phyloP scores from a whole-genome alignment of 2,329 filamentous ascomycete species.

The Trichoderma simmonsii region DNA sequence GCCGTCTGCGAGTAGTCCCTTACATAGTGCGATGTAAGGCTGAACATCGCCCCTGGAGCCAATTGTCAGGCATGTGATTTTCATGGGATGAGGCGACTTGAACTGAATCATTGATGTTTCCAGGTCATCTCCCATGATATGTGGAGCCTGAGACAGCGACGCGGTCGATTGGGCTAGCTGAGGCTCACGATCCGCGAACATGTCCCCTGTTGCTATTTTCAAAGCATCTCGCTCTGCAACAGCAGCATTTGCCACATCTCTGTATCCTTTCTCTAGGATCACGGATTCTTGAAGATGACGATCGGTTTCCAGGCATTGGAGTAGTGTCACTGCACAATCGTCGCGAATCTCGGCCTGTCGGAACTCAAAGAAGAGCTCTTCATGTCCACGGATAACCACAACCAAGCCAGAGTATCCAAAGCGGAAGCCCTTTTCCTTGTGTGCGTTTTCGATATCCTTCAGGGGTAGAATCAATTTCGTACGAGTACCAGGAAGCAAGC shows the following conservation, averaged over 20 bases:
- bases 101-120: constrained; percentile 86
- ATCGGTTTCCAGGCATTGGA: constrained; percentile 71
- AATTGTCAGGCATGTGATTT: constrained; percentile 90
- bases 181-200: constrained; percentile 50
- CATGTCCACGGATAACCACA: constrained; percentile 87
- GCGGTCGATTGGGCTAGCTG: constrained; percentile 47
- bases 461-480: constrained; percentile 91
- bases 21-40: constrained; percentile 94
- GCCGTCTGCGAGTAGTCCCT: constrained; percentile 81
- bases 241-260: constrained; percentile 69
- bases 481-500: constrained; percentile 79
- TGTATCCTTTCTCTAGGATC: constrained; percentile 63
- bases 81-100: constrained; percentile 75
- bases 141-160: constrained; percentile 56
- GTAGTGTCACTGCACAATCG: constrained; percentile 79
- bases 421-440: constrained; percentile 92
- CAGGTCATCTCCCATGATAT: constrained; percentile 86
- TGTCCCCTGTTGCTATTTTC: constrained; percentile 64
- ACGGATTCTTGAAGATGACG: constrained; percentile 69
- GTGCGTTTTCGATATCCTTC: constrained; percentile 86
- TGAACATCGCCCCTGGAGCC: constrained; percentile 95
- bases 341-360: constrained; percentile 73
- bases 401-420: constrained; percentile 89
- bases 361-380: constrained; percentile 97
- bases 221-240: constrained; percentile 78